Evolutionary conservation across 83 land plant genomes (phyloP).

Genomic region (Isoetes engelmannii): DNA sequence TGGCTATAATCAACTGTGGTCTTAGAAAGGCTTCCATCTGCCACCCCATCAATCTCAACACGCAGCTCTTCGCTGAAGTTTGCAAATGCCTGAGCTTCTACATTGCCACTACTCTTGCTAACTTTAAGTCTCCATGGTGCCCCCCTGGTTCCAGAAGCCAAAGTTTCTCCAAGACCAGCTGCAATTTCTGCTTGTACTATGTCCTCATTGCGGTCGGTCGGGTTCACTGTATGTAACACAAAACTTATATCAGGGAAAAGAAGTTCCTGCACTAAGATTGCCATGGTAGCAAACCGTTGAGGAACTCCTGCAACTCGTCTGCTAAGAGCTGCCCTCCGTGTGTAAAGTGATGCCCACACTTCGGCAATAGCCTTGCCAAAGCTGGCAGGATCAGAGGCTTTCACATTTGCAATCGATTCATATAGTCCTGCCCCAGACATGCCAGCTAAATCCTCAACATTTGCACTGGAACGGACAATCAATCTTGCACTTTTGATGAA

Average conservation of each 20-base stretch:
- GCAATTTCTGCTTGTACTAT: conserved; percentile 85
- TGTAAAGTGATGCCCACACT: conserved; percentile 97
- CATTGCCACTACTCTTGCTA: conserved; percentile 69
- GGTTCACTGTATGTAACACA: conserved; percentile 87
- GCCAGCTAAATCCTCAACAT: conserved; percentile 96
- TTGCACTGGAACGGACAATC: conserved; percentile 91
- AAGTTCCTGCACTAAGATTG: conserved; percentile 90
- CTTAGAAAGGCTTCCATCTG: conserved; percentile 58
- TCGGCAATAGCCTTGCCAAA: conserved; percentile 68
- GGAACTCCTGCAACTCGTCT: conserved; percentile 74
- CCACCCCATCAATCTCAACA: conserved; percentile 45
- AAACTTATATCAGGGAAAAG: conserved; percentile 81
- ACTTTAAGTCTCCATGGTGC: conserved; percentile 78
- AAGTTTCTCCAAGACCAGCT: conserved; percentile 86
- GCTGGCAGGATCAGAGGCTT: conserved; percentile 47
- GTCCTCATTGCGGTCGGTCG: conserved; percentile 50
- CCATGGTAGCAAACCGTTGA: conserved; percentile 80
- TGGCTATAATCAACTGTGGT: conserved; percentile 75
- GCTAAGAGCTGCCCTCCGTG: conserved; percentile 84
- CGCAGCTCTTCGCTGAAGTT: conserved; percentile 88
- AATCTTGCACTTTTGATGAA: conserved; percentile 45
- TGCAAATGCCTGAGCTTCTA: conserved; percentile 69
- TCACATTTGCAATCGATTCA: conserved; percentile 90
- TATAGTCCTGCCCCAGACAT: conserved; percentile 99
- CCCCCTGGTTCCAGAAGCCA: conserved; percentile 91